Base-by-base conservation (phyloP, 768 basidiomycete genomes). In the Exidia glandulosa region DNA sequence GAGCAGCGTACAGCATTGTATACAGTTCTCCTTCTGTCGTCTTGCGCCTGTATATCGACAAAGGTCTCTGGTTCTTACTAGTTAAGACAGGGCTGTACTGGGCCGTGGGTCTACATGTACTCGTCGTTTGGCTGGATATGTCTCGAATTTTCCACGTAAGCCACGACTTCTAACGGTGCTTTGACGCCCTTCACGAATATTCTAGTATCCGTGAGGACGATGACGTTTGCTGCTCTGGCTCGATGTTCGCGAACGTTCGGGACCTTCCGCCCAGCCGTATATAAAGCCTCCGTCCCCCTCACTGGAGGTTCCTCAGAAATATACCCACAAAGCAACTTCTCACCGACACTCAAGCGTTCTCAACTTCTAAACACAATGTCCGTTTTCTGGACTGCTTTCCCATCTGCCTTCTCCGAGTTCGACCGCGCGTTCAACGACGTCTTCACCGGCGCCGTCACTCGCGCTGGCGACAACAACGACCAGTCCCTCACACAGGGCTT, bases 401-500 rank as follows among this genome's bases (percentile, higher is more conserved):
- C 41, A 67, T 68, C 66, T 63, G 66, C 70, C 34, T 56, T 69
- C 64, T 66, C 74, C 58, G 73, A 77, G 52, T 74, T 78, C 36
- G 76, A 80, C 32, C 75, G 72, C 60, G 64, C 79, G 61, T 69
- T 79, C 62, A 76, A 78, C 55, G 76, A 79, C 33, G 68, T 74
- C 10, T 67, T 76, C 60, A 60, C 30, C 19, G 10, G 41, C 41
- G 2, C 2, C 16, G 19, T 12, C 47, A 61, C 65, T n/a, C 66
- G 63, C n/a, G 62, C 64, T 19, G 57, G 45, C 32, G 57, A 47
- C 32, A 12, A 30, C 13, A 10, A 16, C 16, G 25, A 27, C 32
- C 13, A 47, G 13, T 32, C 5, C 3, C 37, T 57, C 5, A 32
- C n/a, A n/a, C 36, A 37, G 19, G 36, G 36, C 36, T 37, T 37